Evolutionary conservation across 768 basidiomycete genomes (phyloP).

Genomic region (Collybia sordida): DNA sequence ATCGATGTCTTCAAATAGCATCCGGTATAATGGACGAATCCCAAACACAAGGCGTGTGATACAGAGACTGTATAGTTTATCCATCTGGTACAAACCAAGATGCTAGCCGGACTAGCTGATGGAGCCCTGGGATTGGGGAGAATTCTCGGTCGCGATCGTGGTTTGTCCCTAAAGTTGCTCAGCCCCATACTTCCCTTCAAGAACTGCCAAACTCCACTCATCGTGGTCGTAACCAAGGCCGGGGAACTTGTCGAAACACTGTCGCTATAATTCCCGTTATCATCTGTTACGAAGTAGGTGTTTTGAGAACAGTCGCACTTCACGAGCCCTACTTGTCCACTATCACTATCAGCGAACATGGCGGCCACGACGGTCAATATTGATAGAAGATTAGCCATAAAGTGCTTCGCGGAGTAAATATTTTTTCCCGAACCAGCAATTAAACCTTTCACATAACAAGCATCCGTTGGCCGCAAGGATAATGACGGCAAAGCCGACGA

Average conservation of each 20-base stretch:
- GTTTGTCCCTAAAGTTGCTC: slow-evolving; percentile 19
- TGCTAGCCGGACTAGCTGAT: slow-evolving; percentile 3
- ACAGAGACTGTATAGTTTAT: no score
- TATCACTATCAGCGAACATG: slow-evolving; percentile 3
- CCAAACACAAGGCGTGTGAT: no score
- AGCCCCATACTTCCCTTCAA: slow-evolving; percentile 18
- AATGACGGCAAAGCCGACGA: slow-evolving; percentile 17
- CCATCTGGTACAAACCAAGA: background rate
- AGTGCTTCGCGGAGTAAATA: slow-evolving; percentile 9
- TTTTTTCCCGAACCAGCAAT: slow-evolving; percentile 16
- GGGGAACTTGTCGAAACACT: slow-evolving; percentile 13
- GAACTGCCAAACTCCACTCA: slow-evolving; percentile 17
- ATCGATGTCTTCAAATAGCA: no score
- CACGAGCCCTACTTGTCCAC: slow-evolving; percentile 12
- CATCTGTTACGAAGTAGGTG: slow-evolving; percentile 16
- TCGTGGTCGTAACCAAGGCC: slow-evolving; percentile 12
- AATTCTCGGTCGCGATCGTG: background rate
- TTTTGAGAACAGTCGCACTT: slow-evolving; percentile 10
- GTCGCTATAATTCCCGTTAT: slow-evolving; percentile 18
- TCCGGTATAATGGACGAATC: no score
- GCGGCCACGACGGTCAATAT: slow-evolving; percentile 14
- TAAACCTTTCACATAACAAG: slow-evolving; percentile 25
- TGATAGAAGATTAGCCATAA: slow-evolving; percentile 11
- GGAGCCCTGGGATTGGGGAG: slow-evolving; percentile 4
- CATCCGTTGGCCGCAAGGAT: slow-evolving; percentile 23